These are phyloP conservation scores for Cicer judaicum DNA, from an alignment of 306 rosid genomes.

Conservation along the genomic window DNA sequence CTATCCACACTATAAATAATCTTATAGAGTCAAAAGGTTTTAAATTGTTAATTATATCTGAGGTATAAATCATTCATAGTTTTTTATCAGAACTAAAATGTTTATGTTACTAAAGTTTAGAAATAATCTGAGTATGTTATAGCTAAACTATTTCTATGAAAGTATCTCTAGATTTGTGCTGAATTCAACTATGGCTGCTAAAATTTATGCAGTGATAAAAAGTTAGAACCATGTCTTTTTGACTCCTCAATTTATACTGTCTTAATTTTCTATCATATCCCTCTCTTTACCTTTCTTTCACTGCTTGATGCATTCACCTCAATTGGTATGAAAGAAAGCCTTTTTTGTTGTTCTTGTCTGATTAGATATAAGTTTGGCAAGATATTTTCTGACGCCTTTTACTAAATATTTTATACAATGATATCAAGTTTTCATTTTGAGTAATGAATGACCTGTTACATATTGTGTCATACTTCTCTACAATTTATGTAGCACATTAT, in stretches of 20 bases:
- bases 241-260: not conserved
- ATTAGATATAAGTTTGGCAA: constrained; percentile 11
- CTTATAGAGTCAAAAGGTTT: not conserved
- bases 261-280: not conserved
- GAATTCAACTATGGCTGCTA: not conserved
- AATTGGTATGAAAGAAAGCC: not conserved
- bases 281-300: not conserved
- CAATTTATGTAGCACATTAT: not conserved
- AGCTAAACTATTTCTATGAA: not conserved
- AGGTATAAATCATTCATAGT: not conserved
- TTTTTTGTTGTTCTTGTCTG: not conserved
- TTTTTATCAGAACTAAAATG: not conserved
- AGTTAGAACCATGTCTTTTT: not conserved
- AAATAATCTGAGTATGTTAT: not conserved
- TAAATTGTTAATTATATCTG: not conserved
- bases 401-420: constrained; percentile 4
- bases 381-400: constrained; percentile 4
- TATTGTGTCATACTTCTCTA: constrained; percentile 9
- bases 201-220: constrained; percentile 13
- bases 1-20: not conserved
- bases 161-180: constrained; percentile 21
- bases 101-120: not conserved
- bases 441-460: not conserved
- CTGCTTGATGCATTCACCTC: not conserved
- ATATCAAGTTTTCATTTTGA: constrained; percentile 10